Conservation (phyloP, 2,329 filamentous ascomycete species). For the Alternaria solani region DNA sequence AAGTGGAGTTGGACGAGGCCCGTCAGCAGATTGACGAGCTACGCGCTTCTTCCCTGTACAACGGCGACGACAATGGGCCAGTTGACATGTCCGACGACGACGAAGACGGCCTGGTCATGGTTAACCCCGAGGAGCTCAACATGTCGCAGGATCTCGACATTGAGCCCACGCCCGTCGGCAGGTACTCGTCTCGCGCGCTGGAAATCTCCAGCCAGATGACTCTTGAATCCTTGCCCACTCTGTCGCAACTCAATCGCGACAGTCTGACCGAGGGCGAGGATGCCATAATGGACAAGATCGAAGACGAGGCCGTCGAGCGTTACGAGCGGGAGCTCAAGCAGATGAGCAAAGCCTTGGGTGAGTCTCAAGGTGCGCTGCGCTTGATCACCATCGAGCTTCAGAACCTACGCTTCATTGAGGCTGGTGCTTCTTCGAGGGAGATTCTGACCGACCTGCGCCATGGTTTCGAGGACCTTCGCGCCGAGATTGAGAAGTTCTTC, state of each 20-base stretch:
- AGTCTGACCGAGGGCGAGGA: constrained; percentile 34
- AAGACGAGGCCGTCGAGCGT: constrained; percentile 48
- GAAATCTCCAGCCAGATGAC: constrained; percentile 43
- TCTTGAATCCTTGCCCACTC: constrained; percentile 32
- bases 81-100: constrained; percentile 34
- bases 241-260: constrained; percentile 41
- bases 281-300: constrained; percentile 33
- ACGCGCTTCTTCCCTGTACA: constrained; percentile 42
- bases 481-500: constrained; percentile 52
- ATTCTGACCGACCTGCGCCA: constrained; percentile 54
- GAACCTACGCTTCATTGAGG: constrained; percentile 52
- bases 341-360: constrained; percentile 49
- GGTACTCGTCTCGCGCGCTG: constrained; percentile 39
- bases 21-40: constrained; percentile 49
- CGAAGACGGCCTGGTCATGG: constrained; percentile 43
- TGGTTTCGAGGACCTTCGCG: constrained; percentile 52
- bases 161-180: constrained; percentile 35
- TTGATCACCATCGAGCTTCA: constrained; percentile 56
- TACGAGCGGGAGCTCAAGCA: constrained; percentile 53
- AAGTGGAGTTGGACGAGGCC: constrained; percentile 46
- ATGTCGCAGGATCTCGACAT: constrained; percentile 42
- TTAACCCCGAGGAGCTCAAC: constrained; percentile 46
- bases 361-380: constrained; percentile 52
- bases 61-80: constrained; percentile 33
- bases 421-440: constrained; percentile 40